Percentiles rank a stretch among this genome's conserved stretches.
These are phyloP conservation scores for Alternaria triticina DNA, from an alignment of 2,329 filamentous ascomycete genomes.

Conservation along the genomic window DNA sequence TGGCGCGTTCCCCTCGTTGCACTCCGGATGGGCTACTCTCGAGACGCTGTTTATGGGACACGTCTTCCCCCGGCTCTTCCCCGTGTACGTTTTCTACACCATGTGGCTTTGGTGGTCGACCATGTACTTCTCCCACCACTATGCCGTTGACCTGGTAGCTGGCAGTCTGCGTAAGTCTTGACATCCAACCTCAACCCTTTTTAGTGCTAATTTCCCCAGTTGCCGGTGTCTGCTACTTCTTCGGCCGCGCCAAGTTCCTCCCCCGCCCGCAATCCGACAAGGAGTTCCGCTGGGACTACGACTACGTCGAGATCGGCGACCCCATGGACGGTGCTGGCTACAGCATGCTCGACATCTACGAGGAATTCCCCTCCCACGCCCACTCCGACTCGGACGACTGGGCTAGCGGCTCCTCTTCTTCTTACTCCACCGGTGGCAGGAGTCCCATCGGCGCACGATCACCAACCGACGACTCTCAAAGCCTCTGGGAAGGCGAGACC, in stretches of 20 bases:
- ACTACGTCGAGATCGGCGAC: slow-evolving; percentile 87
- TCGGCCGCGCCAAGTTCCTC: slow-evolving; percentile 79
- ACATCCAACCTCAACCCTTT: neutral
- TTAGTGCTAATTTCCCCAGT: slow-evolving; percentile 43
- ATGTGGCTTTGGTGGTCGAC: slow-evolving; percentile 98
- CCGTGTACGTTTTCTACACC: slow-evolving; percentile 81
- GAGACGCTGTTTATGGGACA: slow-evolving; percentile 93
- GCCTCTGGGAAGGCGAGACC: slow-evolving; percentile 64
- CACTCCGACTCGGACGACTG: slow-evolving; percentile 81
- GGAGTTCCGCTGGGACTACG: slow-evolving; percentile 91
- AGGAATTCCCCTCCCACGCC: slow-evolving; percentile 57
- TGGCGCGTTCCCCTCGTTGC: slow-evolving; percentile 91
- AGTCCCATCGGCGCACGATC: slow-evolving; percentile 58
- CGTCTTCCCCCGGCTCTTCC: slow-evolving; percentile 82
- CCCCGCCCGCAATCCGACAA: slow-evolving; percentile 85
- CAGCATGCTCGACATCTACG: slow-evolving; percentile 63
- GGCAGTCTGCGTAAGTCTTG: slow-evolving; percentile 68
- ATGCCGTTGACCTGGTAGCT: slow-evolving; percentile 89
- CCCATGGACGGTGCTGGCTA: slow-evolving; percentile 56
- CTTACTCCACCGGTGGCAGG: slow-evolving; percentile 69
- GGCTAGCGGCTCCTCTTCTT: slow-evolving; percentile 85
- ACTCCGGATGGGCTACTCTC: slow-evolving; percentile 86
- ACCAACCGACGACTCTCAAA: slow-evolving; percentile 63
- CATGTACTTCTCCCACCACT: slow-evolving; percentile 98
- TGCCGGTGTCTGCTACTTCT: slow-evolving; percentile 80